These are phyloP conservation scores for Fraxinus platypoda DNA, from an alignment of 305 asterid species.

Conservation along the genomic window DNA sequence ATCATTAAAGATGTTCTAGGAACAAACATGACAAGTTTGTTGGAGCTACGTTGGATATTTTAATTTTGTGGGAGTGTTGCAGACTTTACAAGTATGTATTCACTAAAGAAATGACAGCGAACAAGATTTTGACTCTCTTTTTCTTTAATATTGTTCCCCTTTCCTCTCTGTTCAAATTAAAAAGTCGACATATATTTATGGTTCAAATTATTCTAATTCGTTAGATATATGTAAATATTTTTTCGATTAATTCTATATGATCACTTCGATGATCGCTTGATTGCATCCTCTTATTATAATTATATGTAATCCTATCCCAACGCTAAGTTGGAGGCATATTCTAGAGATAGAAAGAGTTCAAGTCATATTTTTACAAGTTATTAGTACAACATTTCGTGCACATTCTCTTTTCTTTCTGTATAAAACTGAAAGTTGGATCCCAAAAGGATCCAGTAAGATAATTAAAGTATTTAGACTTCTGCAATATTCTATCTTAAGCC, in stretches of 20 bases:
- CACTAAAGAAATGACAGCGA: too few relatives aligned
- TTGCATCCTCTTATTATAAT: neutral
- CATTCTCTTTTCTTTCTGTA: neutral
- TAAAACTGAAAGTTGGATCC: neutral
- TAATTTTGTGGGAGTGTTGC: neutral
- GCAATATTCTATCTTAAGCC: neutral
- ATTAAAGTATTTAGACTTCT: neutral
- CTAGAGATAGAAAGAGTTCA: neutral
- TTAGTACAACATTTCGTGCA: neutral
- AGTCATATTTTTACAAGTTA: neutral
- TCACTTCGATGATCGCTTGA: neutral
- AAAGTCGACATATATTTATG: too few relatives aligned
- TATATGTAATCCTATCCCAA: neutral
- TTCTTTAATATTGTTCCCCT: neutral
- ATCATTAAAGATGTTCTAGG: too few relatives aligned
- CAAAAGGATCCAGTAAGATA: neutral
- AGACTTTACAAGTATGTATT: neutral
- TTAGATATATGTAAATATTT: too few relatives aligned
- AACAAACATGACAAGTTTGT: too few relatives aligned
- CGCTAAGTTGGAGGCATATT: neutral
- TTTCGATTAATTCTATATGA: neutral
- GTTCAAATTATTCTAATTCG: neutral
- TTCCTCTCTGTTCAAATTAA: too few relatives aligned
- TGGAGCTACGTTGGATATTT: too few relatives aligned
- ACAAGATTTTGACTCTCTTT: neutral